These are phyloP conservation scores for Histomonas meleagridis DNA, from an alignment of 208 protist species.

Conservation along the genomic window DNA sequence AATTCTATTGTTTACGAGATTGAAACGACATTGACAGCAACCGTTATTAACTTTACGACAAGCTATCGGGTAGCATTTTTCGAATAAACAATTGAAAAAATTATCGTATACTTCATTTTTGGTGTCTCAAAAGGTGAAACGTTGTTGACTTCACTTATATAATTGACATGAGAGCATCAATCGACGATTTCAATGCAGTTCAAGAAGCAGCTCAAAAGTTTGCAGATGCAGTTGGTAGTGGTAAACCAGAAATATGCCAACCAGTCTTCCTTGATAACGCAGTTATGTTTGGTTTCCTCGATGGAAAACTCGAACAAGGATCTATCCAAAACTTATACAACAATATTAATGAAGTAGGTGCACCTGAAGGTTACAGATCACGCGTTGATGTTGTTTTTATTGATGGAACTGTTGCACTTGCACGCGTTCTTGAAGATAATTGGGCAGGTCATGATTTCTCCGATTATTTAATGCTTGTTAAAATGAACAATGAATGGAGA, in stretches of 20 bases:
- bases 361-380: neutral
- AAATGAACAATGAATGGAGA: neutral
- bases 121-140: no score
- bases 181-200: neutral
- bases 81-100: no score
- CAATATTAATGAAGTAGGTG: neutral
- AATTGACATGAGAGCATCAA: neutral
- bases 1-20: no score
- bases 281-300: neutral
- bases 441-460: neutral
- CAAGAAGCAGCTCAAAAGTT: neutral
- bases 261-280: neutral
- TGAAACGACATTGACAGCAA: no score
- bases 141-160: no score
- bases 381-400: neutral
- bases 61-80: no score
- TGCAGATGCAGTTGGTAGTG: neutral
- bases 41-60: no score
- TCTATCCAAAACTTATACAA: neutral
- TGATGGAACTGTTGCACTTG: neutral
- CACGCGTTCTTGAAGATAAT: neutral
- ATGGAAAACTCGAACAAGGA: neutral
- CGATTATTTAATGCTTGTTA: neutral
- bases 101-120: no score
- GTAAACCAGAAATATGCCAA: neutral